These are phyloP conservation scores for Colletotrichum sp. DNA, from an alignment of 2,329 filamentous ascomycete species.

Conservation along the genomic window DNA sequence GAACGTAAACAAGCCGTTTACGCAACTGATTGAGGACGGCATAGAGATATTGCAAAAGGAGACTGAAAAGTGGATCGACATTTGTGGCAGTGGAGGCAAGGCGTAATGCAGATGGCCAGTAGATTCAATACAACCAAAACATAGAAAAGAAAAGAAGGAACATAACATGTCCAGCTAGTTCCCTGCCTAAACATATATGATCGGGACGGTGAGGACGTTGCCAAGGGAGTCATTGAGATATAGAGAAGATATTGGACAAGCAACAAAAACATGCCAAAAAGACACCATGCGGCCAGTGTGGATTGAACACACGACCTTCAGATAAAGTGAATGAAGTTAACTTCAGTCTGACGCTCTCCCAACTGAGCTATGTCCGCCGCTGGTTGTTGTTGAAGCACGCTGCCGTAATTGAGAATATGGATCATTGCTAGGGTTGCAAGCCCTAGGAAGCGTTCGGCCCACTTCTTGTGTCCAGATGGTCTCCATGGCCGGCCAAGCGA, in stretches of 20 bases:
- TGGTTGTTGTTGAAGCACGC: fast-evolving
- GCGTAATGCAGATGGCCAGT: not conserved
- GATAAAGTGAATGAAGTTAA: conserved; percentile 15
- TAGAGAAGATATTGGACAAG: not conserved
- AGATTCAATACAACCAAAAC: not conserved
- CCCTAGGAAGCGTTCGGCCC: not conserved
- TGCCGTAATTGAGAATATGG: fast-evolving
- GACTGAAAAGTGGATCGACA: conserved; percentile 28
- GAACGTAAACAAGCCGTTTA: conserved; percentile 24
- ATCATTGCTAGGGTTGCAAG: not conserved
- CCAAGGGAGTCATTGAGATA: fast-evolving
- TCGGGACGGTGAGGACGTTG: not conserved
- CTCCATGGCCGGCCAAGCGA: not conserved
- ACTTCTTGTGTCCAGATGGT: not conserved
- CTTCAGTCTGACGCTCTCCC: conserved; percentile 22
- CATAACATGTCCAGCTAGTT: not conserved
- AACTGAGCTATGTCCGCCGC: conserved; percentile 23
- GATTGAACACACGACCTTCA: conserved; percentile 22
- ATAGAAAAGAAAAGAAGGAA: not conserved
- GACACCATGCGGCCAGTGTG: conserved; percentile 17
- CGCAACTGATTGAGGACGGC: conserved; percentile 27
- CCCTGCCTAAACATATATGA: not conserved
- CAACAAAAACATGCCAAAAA: not conserved
- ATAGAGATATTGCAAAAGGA: conserved; percentile 25
- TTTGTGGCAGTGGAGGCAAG: conserved; percentile 27